These are phyloP conservation scores for Plasmodium berghei DNA, from an alignment of 169 alveolate species.

Conservation along the genomic window DNA sequence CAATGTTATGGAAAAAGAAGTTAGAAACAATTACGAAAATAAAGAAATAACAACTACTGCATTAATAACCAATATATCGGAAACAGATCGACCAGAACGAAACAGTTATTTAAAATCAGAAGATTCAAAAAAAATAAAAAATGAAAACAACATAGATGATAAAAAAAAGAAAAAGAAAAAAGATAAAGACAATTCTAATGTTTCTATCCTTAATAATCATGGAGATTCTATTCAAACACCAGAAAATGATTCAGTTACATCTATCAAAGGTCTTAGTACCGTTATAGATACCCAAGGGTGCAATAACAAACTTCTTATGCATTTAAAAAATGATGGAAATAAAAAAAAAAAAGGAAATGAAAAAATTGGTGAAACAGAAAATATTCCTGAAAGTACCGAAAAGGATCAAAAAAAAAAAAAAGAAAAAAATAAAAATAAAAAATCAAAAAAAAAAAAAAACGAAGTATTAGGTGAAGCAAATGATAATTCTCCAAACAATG, in stretches of 20 bases:
- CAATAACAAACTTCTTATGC: too few relatives aligned
- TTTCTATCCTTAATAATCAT: neutral
- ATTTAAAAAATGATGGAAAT: neutral
- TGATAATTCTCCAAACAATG: neutral
- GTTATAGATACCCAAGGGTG: neutral
- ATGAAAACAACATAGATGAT: neutral
- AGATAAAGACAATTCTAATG: neutral
- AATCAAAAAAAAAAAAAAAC: conserved; percentile 8
- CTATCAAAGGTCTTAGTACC: neutral
- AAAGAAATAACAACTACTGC: too few relatives aligned
- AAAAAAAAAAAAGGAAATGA: neutral
- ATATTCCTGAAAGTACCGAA: neutral
- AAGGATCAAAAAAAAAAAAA: conserved; percentile 27
- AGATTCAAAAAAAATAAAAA: neutral
- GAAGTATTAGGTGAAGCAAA: neutral
- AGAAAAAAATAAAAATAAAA: conserved; percentile 37
- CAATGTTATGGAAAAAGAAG: too few relatives aligned
- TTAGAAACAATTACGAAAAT: too few relatives aligned
- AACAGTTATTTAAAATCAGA: neutral
- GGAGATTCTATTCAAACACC: neutral
- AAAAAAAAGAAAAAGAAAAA: neutral
- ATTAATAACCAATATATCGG: too few relatives aligned
- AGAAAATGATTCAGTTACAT: neutral
- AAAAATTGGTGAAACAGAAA: neutral
- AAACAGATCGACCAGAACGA: too few relatives aligned